Evolutionary conservation across 108 stramenopile species (phyloP).

Genomic region (Cyclotella choctawhatcheeana): DNA sequence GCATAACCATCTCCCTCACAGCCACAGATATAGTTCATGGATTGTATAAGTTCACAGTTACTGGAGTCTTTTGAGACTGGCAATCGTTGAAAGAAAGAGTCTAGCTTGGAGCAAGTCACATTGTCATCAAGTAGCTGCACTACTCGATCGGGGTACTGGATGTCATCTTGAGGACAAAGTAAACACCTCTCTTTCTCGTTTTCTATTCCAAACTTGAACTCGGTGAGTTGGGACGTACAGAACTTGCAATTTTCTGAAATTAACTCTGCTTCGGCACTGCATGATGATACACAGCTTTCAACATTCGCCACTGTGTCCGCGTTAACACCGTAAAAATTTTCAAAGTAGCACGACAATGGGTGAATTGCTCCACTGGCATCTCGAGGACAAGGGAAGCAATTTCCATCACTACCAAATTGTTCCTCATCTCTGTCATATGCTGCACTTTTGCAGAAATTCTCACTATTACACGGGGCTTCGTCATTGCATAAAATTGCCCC

Average conservation of each 20-base stretch:
- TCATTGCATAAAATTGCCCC: background rate
- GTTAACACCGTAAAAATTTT: background rate
- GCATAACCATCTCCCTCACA: slow-evolving; percentile 24
- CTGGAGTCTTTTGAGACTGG: background rate
- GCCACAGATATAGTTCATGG: slow-evolving; percentile 15
- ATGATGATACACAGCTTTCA: background rate
- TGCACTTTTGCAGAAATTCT: background rate
- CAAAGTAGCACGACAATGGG: background rate
- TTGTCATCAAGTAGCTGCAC: background rate
- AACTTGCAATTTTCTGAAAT: background rate
- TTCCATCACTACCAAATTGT: background rate
- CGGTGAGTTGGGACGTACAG: background rate
- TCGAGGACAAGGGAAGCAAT: background rate
- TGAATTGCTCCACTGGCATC: background rate
- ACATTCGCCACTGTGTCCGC: background rate
- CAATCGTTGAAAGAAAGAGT: background rate
- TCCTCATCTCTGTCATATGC: background rate
- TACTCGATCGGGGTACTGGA: slow-evolving; percentile 6
- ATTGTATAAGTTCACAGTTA: slow-evolving; percentile 5
- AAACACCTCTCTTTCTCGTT: background rate
- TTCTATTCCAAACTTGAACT: background rate
- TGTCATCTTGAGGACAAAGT: slow-evolving; percentile 6
- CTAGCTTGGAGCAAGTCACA: slow-evolving; percentile 11
- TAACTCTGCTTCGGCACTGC: slow-evolving; percentile 2
- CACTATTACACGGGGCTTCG: background rate